Evolutionary conservation across 2,329 filamentous ascomycete genomes (phyloP).

Genomic region (Pseudocercospora pini-densiflorae): DNA sequence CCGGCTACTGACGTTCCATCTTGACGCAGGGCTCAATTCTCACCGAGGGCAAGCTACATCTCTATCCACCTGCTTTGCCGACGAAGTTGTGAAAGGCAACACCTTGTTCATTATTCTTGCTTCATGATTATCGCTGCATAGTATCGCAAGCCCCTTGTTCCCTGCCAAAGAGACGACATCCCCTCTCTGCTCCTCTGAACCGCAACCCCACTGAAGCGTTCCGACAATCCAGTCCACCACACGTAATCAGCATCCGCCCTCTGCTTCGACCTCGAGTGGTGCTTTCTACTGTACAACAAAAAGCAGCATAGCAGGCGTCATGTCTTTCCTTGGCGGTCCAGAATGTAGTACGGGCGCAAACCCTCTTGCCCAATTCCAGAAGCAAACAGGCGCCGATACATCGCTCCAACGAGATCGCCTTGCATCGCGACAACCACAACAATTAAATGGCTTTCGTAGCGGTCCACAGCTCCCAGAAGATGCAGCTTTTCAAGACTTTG

Average conservation of each 20-base stretch:
- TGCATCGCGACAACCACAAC: slow-evolving; percentile 32
- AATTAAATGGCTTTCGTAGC: slow-evolving; percentile 39
- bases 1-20: neutral
- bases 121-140: neutral
- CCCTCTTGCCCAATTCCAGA: slow-evolving; percentile 95
- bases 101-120: neutral
- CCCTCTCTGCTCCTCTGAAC: slow-evolving; percentile 46
- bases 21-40: neutral
- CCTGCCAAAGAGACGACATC: slow-evolving; percentile 20
- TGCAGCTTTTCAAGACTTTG: slow-evolving; percentile 64
- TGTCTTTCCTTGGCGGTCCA: slow-evolving; percentile 95
- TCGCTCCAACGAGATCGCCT: slow-evolving; percentile 90
- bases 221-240: neutral
- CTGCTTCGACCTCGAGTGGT: neutral
- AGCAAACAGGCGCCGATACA: slow-evolving; percentile 96
- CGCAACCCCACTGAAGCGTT: slow-evolving; percentile 41
- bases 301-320: slow-evolving; percentile 44
- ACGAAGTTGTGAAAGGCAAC: neutral
- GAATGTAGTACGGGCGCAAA: slow-evolving; percentile 97
- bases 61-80: neutral
- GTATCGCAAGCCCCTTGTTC: neutral
- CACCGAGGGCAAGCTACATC: neutral
- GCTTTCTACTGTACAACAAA: neutral
- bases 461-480: slow-evolving; percentile 35
- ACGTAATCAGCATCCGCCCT: neutral